Base-by-base conservation (phyloP, 1,284 basidiomycete genomes). In the Porogramme epimiltina region DNA sequence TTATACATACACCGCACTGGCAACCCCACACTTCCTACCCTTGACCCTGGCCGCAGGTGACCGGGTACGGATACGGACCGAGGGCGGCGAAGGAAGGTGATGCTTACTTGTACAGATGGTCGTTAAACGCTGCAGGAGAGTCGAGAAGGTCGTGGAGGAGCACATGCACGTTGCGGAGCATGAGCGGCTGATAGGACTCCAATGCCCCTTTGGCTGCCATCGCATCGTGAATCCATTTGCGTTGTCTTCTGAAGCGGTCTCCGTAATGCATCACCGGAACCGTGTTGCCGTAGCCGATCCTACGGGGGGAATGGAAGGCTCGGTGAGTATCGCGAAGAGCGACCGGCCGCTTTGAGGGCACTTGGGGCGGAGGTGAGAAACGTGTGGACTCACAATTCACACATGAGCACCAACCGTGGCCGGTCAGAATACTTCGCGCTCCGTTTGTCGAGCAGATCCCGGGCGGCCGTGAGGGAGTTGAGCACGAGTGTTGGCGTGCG, bases 221-320 rank as follows among this genome's bases (percentile, higher is more conserved):
- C 15, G 61, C 61, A 24, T 64, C 62, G 41, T 68, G 66, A 24
- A 66, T 62, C 54, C 66, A 62, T 39, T 57, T 54, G 8, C 68
- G 62, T 26, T 66, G 64, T 37, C 60, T 63, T 23, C 68, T 63
- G 55, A 66, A 70, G 6, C 52, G 52, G 15, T 63, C 62, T 1
- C 62, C 65, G 42, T 69, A 69, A 1, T 54, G 60, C 57, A 63
- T 59, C n/a, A 60, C 55, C 0, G 57, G 55, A 4, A 62, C 36
- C 6, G 58, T 55, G 15, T 45, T 45, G 9, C 52, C 49, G 52
- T 58, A 60, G 18, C 57, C 58, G 51, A 66, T 60, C 25, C 59
- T 60, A 25, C 10, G 15, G 22, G 16, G 23, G 18, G 34, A 24
- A 22, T 20, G 19, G 10, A 16, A 20, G 8, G 28, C 13, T 31